These are phyloP conservation scores for Ogataea salicorniae DNA, from an alignment of 805 yeast genomes.

Conservation along the genomic window DNA sequence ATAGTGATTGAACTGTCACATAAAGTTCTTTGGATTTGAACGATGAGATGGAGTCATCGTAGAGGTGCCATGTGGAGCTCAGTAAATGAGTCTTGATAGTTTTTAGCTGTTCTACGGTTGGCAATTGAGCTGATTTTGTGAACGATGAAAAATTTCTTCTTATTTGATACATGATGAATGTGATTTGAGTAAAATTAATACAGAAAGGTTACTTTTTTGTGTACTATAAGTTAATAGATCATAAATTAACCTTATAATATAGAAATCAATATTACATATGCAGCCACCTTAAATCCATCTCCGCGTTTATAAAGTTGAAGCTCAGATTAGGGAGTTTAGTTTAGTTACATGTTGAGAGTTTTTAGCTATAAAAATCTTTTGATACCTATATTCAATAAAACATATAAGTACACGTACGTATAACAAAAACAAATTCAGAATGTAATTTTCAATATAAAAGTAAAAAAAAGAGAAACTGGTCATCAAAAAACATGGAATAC, in stretches of 20 bases:
- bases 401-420: no score
- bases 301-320: no score
- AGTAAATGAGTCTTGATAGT: conserved; percentile 12
- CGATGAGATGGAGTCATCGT: conserved; percentile 26
- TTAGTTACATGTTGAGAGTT: no score
- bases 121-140: conserved; percentile 1
- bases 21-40: conserved; percentile 24
- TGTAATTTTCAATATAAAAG: neutral
- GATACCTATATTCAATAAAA: no score
- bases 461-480: neutral
- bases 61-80: conserved; percentile 18
- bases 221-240: neutral
- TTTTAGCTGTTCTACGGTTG: conserved; percentile 5
- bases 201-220: no score
- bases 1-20: conserved; percentile 24
- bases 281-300: no score
- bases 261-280: no score
- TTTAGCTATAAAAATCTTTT: no score
- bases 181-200: no score
- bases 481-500: neutral
- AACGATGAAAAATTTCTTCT: conserved; percentile 3
- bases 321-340: no score
- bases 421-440: no score
- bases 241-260: no score
- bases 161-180: neutral